phyloP scores from a whole-genome alignment of 495 filamentous ascomycete species.

The Venustampulla echinocandica region DNA sequence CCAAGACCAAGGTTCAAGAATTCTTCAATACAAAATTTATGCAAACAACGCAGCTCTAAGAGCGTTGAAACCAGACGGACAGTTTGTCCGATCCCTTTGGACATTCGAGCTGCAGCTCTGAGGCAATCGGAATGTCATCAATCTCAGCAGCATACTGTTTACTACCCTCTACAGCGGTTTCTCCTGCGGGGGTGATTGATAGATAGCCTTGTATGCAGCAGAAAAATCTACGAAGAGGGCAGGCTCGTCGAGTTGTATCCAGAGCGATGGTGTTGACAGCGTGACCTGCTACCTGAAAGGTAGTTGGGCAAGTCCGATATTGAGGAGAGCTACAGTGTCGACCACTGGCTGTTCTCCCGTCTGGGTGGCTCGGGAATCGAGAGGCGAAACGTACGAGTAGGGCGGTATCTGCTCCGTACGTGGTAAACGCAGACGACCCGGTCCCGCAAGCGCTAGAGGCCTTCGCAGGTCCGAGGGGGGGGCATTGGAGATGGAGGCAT shows the following conservation, averaged over 20 bases:
- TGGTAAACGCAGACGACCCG: neutral
- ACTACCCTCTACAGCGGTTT: neutral
- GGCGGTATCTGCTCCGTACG: neutral
- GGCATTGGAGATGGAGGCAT: conserved; percentile 6
- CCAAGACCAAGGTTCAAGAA: too few species aligned
- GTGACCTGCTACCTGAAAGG: conserved; percentile 10
- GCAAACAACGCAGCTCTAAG: conserved; percentile 3
- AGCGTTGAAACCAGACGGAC: conserved; percentile 8
- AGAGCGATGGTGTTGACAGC: conserved; percentile 12
- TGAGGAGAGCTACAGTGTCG: neutral
- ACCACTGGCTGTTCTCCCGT: neutral
- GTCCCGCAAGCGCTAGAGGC: neutral
- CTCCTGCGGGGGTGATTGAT: conserved; percentile 8
- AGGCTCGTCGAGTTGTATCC: conserved; percentile 9
- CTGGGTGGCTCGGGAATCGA: neutral
- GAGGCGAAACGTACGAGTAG: too few species aligned
- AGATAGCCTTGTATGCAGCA: conserved; percentile 10
- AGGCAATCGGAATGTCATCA: conserved; percentile 14
- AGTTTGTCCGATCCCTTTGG: conserved; percentile 12
- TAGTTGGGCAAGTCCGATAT: conserved; percentile 5
- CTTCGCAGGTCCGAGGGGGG: conserved; percentile 6
- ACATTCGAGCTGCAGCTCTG: conserved; percentile 15
- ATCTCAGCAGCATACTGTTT: conserved; percentile 2
- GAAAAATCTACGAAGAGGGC: conserved; percentile 16
- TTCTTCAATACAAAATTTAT: neutral